These are phyloP conservation scores for Pestalotiopsis sp. DNA, from an alignment of 2,329 filamentous ascomycete species.

Conservation along the genomic window DNA sequence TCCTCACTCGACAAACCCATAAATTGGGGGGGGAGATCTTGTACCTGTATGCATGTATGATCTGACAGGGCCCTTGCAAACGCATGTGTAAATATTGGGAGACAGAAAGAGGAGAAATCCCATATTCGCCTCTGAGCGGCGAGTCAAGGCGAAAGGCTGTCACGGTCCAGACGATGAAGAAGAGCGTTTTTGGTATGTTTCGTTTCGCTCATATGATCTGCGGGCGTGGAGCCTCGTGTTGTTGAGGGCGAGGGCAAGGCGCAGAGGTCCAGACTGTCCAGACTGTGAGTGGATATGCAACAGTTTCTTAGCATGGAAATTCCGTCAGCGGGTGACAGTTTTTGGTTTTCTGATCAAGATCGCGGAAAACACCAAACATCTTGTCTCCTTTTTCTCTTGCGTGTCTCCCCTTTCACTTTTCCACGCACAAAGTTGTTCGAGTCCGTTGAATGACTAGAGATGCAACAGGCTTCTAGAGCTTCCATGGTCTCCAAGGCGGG, in stretches of 20 bases:
- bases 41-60: too few species aligned
- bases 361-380: background rate
- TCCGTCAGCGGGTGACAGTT: background rate
- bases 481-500: slow-evolving; percentile 3
- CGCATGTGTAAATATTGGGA: too few species aligned
- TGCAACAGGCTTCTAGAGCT: slow-evolving; percentile 12
- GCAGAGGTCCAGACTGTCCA: background rate
- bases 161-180: too few species aligned
- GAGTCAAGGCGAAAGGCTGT: too few species aligned
- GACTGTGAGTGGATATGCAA: background rate
- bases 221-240: background rate
- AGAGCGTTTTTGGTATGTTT: too few species aligned
- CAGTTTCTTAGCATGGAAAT: background rate
- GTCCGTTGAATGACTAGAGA: slow-evolving; percentile 2
- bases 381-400: background rate
- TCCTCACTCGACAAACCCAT: too few species aligned
- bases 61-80: too few species aligned
- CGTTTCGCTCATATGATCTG: background rate
- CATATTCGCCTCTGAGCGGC: too few species aligned
- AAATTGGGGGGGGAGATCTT: too few species aligned
- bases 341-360: background rate
- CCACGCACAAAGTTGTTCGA: too few species aligned
- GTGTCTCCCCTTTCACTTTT: background rate
- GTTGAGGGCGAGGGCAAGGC: background rate
- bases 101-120: too few species aligned